Evolutionary conservation across 805 yeast genomes (phyloP).

Genomic region (Tetrapisispora nanseiensis): DNA sequence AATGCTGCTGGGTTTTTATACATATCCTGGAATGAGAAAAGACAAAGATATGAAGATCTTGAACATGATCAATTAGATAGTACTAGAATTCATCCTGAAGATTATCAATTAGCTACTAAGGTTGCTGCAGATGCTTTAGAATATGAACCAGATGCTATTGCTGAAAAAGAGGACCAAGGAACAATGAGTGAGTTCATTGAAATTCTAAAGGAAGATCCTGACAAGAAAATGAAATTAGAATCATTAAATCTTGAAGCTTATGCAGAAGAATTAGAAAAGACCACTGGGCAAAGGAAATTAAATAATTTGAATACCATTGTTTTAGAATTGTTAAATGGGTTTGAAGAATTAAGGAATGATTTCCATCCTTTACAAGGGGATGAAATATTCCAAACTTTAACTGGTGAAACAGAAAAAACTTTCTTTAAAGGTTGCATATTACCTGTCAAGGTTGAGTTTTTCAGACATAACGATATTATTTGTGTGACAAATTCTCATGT

Average conservation of each 20-base stretch:
- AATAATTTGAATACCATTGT: constrained; percentile 29
- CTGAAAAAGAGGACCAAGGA: constrained; percentile 40
- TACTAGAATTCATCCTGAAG: constrained; percentile 96
- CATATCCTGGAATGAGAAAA: constrained; percentile 52
- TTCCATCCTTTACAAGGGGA: constrained; percentile 53
- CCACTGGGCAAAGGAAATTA: constrained; percentile 28
- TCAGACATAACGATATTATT: constrained; percentile 32
- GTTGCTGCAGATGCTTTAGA: constrained; percentile 98
- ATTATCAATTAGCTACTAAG: constrained; percentile 87
- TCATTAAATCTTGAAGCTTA: constrained; percentile 84
- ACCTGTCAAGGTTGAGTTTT: constrained; percentile 60
- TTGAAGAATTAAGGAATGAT: constrained; percentile 71
- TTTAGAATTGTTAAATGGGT: constrained; percentile 75
- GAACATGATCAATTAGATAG: constrained; percentile 80
- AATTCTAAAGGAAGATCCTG: constrained; percentile 47
- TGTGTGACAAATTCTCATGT: constrained; percentile 51
- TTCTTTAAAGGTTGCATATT: constrained; percentile 61
- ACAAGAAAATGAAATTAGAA: constrained; percentile 78
- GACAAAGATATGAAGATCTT: constrained; percentile 37
- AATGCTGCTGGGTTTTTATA: constrained; percentile 86
- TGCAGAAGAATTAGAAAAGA: constrained; percentile 74
- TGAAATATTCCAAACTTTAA: constrained; percentile 79
- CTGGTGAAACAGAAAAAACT: constrained; percentile 72
- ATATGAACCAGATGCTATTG: constrained; percentile 86
- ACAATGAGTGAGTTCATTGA: constrained; percentile 31